phyloP scores from a whole-genome alignment of 495 filamentous ascomycete species.

The Clavariopsis aquatica region DNA sequence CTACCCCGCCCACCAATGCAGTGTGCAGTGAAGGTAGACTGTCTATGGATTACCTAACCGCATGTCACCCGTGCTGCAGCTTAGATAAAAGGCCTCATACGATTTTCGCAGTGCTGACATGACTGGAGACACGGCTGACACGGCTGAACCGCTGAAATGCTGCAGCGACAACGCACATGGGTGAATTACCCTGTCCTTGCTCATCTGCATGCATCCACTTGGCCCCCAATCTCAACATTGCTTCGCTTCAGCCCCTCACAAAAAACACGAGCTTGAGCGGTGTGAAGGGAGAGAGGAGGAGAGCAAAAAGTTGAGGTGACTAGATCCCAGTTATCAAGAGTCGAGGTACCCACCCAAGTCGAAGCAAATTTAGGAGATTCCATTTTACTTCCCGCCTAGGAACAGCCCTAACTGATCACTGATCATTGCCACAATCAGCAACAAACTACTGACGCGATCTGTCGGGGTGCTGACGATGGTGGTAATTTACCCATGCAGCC shows the following conservation, averaged over 20 bases:
- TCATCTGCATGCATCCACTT: neutral
- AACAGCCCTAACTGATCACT: no score
- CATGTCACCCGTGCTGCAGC: constrained; percentile 11
- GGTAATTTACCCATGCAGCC: neutral
- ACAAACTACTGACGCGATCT: neutral
- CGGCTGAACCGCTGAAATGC: neutral
- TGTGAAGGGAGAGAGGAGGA: neutral
- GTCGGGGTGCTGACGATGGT: neutral
- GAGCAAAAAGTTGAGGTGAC: constrained; percentile 1
- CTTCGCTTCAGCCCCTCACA: neutral
- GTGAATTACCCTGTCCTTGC: neutral
- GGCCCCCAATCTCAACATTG: constrained; percentile 3
- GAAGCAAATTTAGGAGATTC: no score
- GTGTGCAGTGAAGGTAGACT: neutral
- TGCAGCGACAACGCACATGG: neutral
- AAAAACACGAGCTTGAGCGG: constrained; percentile 4
- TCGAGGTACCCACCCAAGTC: no score
- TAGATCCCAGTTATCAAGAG: no score
- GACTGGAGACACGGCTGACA: constrained; percentile 19
- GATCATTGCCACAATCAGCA: neutral
- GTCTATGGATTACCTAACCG: neutral
- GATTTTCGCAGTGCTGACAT: constrained; percentile 38
- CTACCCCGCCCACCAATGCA: constrained; percentile 3
- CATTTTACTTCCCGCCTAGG: no score
- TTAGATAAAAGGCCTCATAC: constrained; percentile 36